phyloP scores from a whole-genome alignment of 257 asterid species.

The Solanum sejunctum region DNA sequence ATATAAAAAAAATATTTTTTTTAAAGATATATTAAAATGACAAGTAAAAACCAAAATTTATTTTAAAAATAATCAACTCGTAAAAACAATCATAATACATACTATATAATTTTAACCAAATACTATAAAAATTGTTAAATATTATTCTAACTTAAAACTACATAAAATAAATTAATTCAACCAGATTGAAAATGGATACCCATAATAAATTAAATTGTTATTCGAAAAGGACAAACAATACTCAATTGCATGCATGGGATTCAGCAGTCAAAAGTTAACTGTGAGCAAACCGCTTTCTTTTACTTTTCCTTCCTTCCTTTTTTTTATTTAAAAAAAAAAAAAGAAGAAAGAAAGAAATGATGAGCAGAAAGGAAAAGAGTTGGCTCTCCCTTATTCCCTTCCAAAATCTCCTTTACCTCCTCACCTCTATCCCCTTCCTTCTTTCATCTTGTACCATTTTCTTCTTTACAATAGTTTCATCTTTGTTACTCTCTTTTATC shows the following conservation, averaged over 20 bases:
- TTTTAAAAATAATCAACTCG: background rate
- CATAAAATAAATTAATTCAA: background rate
- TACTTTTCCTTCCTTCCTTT: background rate
- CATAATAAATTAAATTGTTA: too few species aligned
- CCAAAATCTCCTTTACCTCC: background rate
- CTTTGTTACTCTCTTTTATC: background rate
- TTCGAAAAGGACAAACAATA: background rate
- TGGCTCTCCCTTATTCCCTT: background rate
- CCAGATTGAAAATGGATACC: too few species aligned
- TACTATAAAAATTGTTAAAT: background rate
- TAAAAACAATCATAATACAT: background rate
- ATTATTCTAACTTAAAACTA: background rate
- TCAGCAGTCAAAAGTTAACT: background rate
- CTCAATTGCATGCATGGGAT: slow-evolving; percentile 2
- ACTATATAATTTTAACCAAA: background rate
- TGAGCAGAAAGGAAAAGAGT: background rate
- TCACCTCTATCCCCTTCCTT: background rate
- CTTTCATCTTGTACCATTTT: background rate
- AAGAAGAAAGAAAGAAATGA: background rate
- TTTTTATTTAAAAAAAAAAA: background rate
- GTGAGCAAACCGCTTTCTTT: background rate
- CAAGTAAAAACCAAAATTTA: background rate
- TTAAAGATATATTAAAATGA: background rate
- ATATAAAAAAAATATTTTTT: too few species aligned
- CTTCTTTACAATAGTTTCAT: background rate